These are phyloP conservation scores for Saturnispora hagleri DNA, from an alignment of 805 yeast species.

Conservation along the genomic window DNA sequence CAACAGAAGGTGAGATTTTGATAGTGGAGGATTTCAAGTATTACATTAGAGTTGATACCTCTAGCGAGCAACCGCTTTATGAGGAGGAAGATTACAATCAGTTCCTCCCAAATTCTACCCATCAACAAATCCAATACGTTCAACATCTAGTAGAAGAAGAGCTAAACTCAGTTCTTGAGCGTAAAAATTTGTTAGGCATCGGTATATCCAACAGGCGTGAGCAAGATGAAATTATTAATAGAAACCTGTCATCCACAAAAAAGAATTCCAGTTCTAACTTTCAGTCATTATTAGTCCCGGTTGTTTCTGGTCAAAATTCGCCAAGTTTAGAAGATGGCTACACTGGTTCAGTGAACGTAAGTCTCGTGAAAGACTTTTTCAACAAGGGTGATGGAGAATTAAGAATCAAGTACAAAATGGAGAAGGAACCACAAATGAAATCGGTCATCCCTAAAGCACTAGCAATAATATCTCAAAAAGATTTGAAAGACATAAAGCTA, in stretches of 20 bases:
- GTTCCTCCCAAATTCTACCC: conserved; percentile 8
- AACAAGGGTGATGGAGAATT: conserved; percentile 13
- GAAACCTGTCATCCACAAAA: conserved; percentile 5
- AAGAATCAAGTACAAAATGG: conserved; percentile 1
- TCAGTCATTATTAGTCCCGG: conserved; percentile 2
- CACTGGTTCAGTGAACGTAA: background rate
- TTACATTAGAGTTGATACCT: conserved; percentile 18
- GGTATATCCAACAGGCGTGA: conserved; percentile 5
- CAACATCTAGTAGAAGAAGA: conserved; percentile 11
- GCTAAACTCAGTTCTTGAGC: conserved; percentile 8
- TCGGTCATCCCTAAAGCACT: conserved; percentile 10
- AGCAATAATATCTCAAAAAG: conserved; percentile 1
- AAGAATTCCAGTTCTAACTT: background rate
- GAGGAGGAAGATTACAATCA: conserved; percentile 4
- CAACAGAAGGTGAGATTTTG: conserved; percentile 20
- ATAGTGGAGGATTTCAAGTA: conserved; percentile 15
- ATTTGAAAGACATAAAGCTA: background rate
- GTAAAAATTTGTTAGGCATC: conserved; percentile 8
- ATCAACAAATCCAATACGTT: conserved; percentile 10
- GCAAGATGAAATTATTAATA: conserved; percentile 14
- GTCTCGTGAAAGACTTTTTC: conserved; percentile 12
- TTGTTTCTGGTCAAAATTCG: conserved; percentile 5
- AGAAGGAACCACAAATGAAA: conserved; percentile 9
- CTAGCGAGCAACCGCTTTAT: conserved; percentile 3
- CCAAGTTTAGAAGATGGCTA: background rate